Evolutionary conservation across 208 protist species (phyloP).

Genomic region (Wallacemonas sp.): DNA sequence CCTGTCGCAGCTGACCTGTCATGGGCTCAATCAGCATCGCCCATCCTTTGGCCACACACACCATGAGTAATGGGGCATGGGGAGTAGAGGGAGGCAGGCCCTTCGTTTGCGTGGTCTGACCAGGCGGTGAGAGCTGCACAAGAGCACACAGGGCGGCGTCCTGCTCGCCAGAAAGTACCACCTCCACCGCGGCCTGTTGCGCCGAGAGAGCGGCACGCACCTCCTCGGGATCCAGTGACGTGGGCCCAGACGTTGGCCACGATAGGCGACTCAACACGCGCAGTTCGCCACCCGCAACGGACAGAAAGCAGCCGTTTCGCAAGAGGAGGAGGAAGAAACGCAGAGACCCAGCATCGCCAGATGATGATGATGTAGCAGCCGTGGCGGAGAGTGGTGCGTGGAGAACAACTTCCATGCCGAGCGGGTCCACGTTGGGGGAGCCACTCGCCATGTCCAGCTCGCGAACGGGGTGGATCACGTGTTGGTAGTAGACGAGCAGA

Average conservation of each 20-base stretch:
- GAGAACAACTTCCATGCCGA: conserved; percentile 1
- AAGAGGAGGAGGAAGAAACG: too few relatives aligned
- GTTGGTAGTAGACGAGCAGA: not conserved
- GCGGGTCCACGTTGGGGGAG: not conserved
- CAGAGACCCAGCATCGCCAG: too few relatives aligned
- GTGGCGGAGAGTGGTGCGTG: not conserved
- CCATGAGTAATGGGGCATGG: not conserved
- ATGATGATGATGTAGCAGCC: not conserved
- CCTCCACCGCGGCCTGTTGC: not conserved
- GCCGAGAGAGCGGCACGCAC: not conserved
- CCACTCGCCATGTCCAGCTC: not conserved
- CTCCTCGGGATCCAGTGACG: not conserved
- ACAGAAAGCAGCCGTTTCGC: not conserved
- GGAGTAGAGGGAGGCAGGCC: not conserved
- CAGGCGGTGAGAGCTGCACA: not conserved
- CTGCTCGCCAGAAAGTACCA: conserved; percentile 4
- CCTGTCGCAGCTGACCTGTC: conserved; percentile 3
- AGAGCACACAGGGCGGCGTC: not conserved
- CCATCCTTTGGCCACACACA: conserved; percentile 2
- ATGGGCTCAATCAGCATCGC: not conserved
- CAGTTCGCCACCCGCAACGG: not conserved
- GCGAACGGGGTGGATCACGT: not conserved
- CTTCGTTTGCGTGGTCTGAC: not conserved
- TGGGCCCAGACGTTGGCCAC: not conserved
- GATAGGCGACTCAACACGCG: conserved; percentile 1